Evolutionary conservation across 2,329 filamentous ascomycete genomes (phyloP), one percentile per base, ranked within the genome.

Genomic region (Sporothrix variecibatus): DNA sequence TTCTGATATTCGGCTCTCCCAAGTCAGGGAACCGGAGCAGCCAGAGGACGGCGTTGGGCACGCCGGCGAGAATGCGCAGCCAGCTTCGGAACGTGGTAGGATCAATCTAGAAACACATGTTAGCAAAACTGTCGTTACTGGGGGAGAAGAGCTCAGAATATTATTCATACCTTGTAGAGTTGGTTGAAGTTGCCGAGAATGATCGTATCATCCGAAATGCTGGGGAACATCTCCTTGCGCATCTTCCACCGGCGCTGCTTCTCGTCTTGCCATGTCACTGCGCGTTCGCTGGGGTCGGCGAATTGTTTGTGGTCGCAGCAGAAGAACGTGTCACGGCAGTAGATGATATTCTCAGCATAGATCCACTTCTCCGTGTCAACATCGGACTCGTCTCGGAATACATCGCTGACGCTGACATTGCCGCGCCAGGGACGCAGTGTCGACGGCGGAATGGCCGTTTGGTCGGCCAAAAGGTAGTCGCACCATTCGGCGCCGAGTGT

Each of bases 141-240:
- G 40, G 8, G 5, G 12, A 28, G 12, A 1, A 2, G 23, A 1
- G 28, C 34, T 65, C n/a, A n/a, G 11, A 12, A 60, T 28, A 60
- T n/a, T n/a, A n/a, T n/a, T n/a, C 86, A 77, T 86, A 96, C 95
- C 90, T 99, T 99, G 85, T 99, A 99, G 43, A 99, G 86, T 82
- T 99, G 96, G 80, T 99, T 99, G 84, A 99, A 99, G 82, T 99
- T 99, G 7, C 94, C 96, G 74, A 99, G 87, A 78, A 99, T 98
- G 78, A 99, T 91, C 26, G 90, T 89, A 80, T 97, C 92, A 79
- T 98, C 93, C 2, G 90, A 85, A 15, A 99, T 85, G 23, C 88
- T 86, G 0, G 96, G 96, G 79, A 99, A 99, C 53, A 99, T 84
- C 78, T 97, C 91, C 80, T 95, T 97, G 40, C 96, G 92, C 94